Conservation (phyloP, 257 asterid species). For the Prunella vulgaris region DNA sequence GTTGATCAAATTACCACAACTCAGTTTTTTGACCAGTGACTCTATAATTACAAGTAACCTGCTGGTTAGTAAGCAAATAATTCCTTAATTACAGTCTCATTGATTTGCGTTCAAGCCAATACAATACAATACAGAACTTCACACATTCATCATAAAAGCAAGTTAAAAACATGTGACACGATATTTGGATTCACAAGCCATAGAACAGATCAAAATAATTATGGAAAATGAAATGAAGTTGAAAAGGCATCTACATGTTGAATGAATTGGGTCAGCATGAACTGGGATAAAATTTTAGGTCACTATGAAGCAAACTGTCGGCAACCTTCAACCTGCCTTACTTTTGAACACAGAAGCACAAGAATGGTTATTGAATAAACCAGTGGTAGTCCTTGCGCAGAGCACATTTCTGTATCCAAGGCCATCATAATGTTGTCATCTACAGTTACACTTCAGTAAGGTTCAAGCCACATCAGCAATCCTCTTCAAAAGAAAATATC, state of each 20-base stretch:
- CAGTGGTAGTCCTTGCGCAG: constrained; percentile 9
- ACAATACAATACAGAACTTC: constrained; percentile 18
- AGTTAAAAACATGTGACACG: constrained; percentile 16
- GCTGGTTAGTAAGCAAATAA: constrained; percentile 13
- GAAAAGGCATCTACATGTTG: constrained; percentile 11
- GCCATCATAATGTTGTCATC: constrained; percentile 7
- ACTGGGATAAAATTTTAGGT: not conserved
- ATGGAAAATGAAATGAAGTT: not conserved
- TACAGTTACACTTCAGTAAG: constrained; percentile 12
- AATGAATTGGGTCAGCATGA: not conserved
- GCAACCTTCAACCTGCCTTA: not conserved
- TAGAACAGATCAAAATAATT: constrained; percentile 8
- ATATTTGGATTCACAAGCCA: constrained; percentile 22
- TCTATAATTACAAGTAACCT: constrained; percentile 15
- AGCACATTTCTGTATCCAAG: constrained; percentile 17
- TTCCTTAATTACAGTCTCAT: not conserved
- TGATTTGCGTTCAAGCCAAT: constrained; percentile 6
- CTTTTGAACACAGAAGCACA: not conserved
- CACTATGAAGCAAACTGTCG: not conserved
- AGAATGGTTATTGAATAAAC: constrained; percentile 7
- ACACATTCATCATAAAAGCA: constrained; percentile 17
- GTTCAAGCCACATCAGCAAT: constrained; percentile 25
- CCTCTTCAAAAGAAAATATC: constrained; percentile 15
- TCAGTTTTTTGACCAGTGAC: constrained; percentile 1
- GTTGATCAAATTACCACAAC: not conserved